Conservation (phyloP, 2,329 filamentous ascomycete species). For the Diaporthe sp. region DNA sequence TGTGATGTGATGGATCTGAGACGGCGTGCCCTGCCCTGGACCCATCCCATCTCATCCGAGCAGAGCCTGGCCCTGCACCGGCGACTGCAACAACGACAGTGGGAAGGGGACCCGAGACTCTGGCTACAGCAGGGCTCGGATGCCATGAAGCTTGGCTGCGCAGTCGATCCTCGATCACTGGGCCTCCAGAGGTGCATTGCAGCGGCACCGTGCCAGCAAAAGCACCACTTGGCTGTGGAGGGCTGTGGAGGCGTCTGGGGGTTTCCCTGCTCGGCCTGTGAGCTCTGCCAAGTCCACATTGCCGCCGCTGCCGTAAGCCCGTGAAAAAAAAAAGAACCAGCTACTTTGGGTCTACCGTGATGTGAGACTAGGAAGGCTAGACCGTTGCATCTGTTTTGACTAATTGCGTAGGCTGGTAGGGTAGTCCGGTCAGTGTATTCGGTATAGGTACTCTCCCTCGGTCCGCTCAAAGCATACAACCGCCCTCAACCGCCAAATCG, state of each 20-base stretch:
- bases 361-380: conserved; percentile 5
- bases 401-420: background rate
- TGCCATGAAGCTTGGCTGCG: conserved; percentile 23
- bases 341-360: background rate
- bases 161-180: conserved; percentile 33
- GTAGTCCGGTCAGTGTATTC: background rate
- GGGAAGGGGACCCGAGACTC: conserved; percentile 28
- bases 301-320: conserved; percentile 21
- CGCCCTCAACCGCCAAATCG: background rate
- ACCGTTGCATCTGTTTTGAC: background rate
- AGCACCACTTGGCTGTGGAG: conserved; percentile 17
- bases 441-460: background rate
- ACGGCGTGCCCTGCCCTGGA: conserved; percentile 4
- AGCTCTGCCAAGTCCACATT: conserved; percentile 8
- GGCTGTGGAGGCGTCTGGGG: conserved; percentile 23
- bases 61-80: background rate
- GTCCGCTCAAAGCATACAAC: background rate
- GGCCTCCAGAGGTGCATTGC: conserved; percentile 20
- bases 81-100: conserved; percentile 8
- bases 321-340: conserved; percentile 2
- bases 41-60: background rate
- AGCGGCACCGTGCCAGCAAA: conserved; percentile 26
- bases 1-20: conserved; percentile 15
- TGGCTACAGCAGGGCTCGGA: conserved; percentile 25
- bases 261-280: conserved; percentile 3